Evolutionary conservation across 345 rosid genomes (phyloP).

Genomic region (Populus euphratica): DNA sequence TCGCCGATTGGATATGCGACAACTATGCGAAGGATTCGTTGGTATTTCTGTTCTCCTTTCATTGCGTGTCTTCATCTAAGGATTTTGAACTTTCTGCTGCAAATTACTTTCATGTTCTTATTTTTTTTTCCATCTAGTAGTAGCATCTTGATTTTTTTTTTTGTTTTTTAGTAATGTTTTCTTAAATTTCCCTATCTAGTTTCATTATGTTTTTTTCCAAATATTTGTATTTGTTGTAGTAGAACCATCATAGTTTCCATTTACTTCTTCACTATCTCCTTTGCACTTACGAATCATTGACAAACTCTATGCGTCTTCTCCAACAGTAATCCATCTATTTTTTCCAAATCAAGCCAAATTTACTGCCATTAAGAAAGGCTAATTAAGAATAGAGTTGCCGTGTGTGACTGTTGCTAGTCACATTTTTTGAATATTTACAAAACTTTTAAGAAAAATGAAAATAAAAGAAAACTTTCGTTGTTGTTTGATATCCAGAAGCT

Average conservation of each 20-base stretch:
- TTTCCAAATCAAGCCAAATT: background rate
- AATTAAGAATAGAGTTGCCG: background rate
- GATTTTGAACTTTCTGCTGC: constrained; percentile 1
- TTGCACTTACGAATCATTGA: background rate
- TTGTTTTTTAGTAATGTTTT: background rate
- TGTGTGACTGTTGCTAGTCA: background rate
- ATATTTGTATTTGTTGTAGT: background rate
- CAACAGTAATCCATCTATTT: background rate
- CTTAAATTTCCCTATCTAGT: background rate
- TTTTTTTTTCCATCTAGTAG: background rate
- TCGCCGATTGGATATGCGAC: constrained; percentile 94
- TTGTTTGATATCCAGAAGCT: background rate
- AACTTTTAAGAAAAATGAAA: background rate
- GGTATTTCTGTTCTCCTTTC: constrained; percentile 46
- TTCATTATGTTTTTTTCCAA: background rate
- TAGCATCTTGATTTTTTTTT: background rate
- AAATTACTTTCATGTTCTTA: background rate
- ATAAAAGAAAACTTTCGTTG: background rate
- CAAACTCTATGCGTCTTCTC: background rate
- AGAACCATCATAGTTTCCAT: background rate
- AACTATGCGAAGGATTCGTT: constrained; percentile 64
- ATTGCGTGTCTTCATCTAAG: background rate
- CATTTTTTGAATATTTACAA: background rate
- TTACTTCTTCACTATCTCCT: background rate
- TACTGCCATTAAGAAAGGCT: background rate